Conservation (phyloP, 345 rosid species). For the Citropsis articulata region DNA sequence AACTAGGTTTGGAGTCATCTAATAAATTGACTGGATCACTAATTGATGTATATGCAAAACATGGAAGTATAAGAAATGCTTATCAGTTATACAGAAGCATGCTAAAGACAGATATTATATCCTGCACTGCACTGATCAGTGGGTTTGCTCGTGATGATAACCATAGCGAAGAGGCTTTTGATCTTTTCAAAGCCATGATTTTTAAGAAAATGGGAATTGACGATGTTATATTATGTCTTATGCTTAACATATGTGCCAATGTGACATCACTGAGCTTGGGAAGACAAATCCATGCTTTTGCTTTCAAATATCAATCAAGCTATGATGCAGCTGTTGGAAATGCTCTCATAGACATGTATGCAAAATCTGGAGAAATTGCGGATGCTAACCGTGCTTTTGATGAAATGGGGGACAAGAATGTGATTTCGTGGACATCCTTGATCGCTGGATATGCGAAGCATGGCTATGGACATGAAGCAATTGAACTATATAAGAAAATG, state of each 20-base stretch:
- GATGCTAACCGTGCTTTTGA: conserved; percentile 51
- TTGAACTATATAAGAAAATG: conserved; percentile 56
- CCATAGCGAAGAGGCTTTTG: conserved; percentile 34
- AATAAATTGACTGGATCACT: conserved; percentile 48
- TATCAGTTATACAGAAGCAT: conserved; percentile 29
- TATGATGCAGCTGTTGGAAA: conserved; percentile 52
- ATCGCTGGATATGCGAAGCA: conserved; percentile 67
- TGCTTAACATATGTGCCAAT: conserved; percentile 63
- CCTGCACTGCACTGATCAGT: conserved; percentile 63
- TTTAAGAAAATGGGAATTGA: conserved; percentile 46
- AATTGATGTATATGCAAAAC: conserved; percentile 61
- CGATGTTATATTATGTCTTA: conserved; percentile 46
- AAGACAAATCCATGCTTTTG: conserved; percentile 63
- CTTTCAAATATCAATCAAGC: conserved; percentile 42
- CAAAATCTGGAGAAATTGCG: conserved; percentile 63
- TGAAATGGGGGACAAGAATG: conserved; percentile 55
- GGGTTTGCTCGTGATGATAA: conserved; percentile 41
- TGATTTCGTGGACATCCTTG: conserved; percentile 71
- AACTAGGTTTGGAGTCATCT: conserved; percentile 42
- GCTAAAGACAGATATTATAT: conserved; percentile 47
- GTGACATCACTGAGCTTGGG: conserved; percentile 46
- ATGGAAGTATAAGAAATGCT: conserved; percentile 51
- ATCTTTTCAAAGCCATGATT: conserved; percentile 53
- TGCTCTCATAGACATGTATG: conserved; percentile 74
- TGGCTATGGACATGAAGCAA: conserved; percentile 53